Evolutionary conservation across 257 asterid species (phyloP).

Genomic region (Coffea canephora): DNA sequence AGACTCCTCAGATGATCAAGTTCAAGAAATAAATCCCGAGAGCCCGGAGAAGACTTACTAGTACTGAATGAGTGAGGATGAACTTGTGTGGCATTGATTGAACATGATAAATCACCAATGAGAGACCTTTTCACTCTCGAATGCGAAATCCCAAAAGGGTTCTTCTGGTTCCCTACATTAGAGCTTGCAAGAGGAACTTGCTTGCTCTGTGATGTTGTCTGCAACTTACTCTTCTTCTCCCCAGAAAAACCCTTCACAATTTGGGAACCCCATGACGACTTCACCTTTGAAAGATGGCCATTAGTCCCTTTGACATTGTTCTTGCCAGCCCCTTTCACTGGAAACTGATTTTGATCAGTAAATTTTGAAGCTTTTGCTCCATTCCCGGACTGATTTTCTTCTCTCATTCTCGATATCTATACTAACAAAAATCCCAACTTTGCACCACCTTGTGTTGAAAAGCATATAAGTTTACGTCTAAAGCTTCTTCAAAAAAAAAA

Average conservation of each 20-base stretch:
- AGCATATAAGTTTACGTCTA: not conserved
- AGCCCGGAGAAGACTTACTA: constrained; percentile 40
- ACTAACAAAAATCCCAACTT: constrained; percentile 12
- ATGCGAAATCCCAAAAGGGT: constrained; percentile 29
- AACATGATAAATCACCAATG: constrained; percentile 44
- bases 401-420: constrained; percentile 46
- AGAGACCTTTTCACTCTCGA: constrained; percentile 77
- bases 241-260: constrained; percentile 82
- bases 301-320: constrained; percentile 43
- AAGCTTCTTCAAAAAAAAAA: not conserved
- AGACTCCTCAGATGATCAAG: constrained; percentile 78
- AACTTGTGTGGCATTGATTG: constrained; percentile 57
- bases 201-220: constrained; percentile 49
- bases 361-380: constrained; percentile 55
- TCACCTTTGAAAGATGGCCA: constrained; percentile 56
- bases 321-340: constrained; percentile 37
- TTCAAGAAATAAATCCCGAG: constrained; percentile 72
- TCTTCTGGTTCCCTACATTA: constrained; percentile 42
- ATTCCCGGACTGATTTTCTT: constrained; percentile 51
- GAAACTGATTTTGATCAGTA: constrained; percentile 63
- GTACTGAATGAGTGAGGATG: constrained; percentile 55
- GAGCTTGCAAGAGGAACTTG: constrained; percentile 42
- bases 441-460: not conserved
- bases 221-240: constrained; percentile 67
- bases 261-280: constrained; percentile 86